Evolutionary conservation across 2,329 filamentous ascomycete genomes (phyloP).

Genomic region (Arthroderma uncinatum): DNA sequence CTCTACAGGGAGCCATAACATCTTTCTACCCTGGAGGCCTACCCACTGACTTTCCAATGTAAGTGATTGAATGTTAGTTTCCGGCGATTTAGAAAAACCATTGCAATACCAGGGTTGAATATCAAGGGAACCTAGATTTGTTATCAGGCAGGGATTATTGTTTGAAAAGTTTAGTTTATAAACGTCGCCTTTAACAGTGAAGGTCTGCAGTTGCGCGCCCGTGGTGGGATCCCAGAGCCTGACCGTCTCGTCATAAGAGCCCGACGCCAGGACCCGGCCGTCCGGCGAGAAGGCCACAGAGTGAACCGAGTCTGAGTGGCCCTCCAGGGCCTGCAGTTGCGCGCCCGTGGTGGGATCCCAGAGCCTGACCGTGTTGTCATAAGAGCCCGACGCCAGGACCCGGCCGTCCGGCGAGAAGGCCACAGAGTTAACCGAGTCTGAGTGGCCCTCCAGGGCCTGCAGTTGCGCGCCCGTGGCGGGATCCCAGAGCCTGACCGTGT

Average conservation of each 20-base stretch:
- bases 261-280: slow-evolving; percentile 26
- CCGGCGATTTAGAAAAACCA: neutral
- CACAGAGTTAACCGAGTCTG: neutral
- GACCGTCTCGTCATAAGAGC: neutral
- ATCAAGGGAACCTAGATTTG: neutral
- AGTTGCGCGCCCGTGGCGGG: neutral
- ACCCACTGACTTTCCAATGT: neutral
- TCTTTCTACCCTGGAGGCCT: neutral
- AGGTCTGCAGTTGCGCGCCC: slow-evolving; percentile 72
- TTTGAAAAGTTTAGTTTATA: neutral
- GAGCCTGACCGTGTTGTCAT: slow-evolving; percentile 5
- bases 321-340: neutral
- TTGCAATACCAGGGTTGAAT: neutral
- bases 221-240: slow-evolving; percentile 35
- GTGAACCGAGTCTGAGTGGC: neutral
- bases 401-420: slow-evolving; percentile 4
- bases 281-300: slow-evolving; percentile 4
- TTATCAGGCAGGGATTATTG: neutral
- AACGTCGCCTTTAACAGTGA: slow-evolving; percentile 27
- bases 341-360: slow-evolving; percentile 4
- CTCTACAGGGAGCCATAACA: slow-evolving; percentile 5
- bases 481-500: slow-evolving; percentile 7
- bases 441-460: slow-evolving; percentile 4
- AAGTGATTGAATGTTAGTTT: neutral
- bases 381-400: slow-evolving; percentile 43